Conservation (phyloP, 495 filamentous ascomycete species). For the Pyrenula aspistea region DNA sequence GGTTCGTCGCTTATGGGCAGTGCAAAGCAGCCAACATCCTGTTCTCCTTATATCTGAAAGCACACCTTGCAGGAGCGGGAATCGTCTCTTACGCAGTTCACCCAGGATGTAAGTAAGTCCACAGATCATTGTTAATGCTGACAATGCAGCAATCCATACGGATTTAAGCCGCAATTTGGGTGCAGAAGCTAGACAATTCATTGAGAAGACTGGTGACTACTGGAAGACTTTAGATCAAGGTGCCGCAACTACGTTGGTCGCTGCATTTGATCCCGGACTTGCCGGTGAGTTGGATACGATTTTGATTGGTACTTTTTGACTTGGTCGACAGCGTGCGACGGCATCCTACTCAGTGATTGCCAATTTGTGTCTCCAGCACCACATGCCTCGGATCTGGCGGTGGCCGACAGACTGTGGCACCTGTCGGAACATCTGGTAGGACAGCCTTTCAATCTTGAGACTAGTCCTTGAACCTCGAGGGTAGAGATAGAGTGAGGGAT, state of each 20-base stretch:
- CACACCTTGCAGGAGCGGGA: conserved; percentile 5
- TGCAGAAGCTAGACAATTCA: conserved; percentile 6
- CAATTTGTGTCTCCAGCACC: conserved; percentile 11
- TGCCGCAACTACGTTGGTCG: conserved; percentile 40
- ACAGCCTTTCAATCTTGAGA: too few species aligned
- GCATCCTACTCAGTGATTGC: conserved; percentile 18
- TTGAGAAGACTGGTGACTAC: conserved; percentile 11
- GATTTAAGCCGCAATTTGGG: conserved; percentile 11
- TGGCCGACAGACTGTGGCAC: conserved; percentile 28
- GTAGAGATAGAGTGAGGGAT: too few species aligned
- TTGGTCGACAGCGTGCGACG: conserved; percentile 8
- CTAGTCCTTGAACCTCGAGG: too few species aligned
- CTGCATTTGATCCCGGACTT: conserved; percentile 40
- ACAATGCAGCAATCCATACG: conserved; percentile 9
- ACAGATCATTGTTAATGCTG: neutral
- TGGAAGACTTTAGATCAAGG: conserved; percentile 40
- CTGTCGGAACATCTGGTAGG: conserved; percentile 39
- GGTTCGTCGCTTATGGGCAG: conserved; percentile 40
- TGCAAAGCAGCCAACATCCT: conserved; percentile 53
- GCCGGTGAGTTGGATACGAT: conserved; percentile 15
- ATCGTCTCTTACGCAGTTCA: conserved; percentile 15
- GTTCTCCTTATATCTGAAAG: conserved; percentile 18
- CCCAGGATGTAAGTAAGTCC: conserved; percentile 12
- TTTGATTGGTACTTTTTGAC: neutral
- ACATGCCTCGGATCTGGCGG: conserved; percentile 17